Percentiles rank a stretch among this genome's conserved stretches.
Conservation (phyloP, 2,329 filamentous ascomycete species). For the Knoxdaviesia capensis region DNA sequence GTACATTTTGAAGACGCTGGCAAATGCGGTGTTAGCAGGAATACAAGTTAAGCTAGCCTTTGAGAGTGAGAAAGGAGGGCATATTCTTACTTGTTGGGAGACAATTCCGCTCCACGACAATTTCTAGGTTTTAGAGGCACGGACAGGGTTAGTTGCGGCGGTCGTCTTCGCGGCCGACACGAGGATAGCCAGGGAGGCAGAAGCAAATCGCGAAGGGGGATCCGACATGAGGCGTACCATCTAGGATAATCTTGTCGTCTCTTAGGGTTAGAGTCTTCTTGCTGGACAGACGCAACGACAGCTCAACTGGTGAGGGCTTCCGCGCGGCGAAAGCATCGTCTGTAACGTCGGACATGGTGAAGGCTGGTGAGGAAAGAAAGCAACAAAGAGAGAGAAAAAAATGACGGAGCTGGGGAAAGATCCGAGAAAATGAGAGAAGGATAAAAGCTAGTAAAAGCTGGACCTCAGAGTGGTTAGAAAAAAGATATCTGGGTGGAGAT, state of each 20-base stretch:
- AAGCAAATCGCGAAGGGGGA: too few relatives aligned
- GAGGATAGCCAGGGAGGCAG: too few relatives aligned
- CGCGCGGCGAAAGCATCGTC: neutral
- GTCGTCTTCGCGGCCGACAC: too few relatives aligned
- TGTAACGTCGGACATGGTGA: neutral
- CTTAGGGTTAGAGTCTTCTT: conserved; percentile 6
- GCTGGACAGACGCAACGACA: conserved; percentile 5
- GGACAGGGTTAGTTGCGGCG: too few relatives aligned
- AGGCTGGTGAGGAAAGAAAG: neutral
- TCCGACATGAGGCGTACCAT: conserved; percentile 6
- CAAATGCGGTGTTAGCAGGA: too few relatives aligned
- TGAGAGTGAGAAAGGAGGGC: too few relatives aligned
- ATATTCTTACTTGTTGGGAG: too few relatives aligned
- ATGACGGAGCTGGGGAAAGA: neutral
- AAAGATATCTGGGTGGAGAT: neutral
- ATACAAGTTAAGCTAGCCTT: too few relatives aligned
- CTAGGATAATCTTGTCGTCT: conserved; percentile 6
- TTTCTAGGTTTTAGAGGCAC: too few relatives aligned
- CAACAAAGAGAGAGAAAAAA: neutral
- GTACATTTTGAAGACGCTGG: too few relatives aligned
- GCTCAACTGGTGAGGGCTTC: neutral
- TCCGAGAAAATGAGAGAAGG: neutral
- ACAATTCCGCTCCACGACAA: too few relatives aligned
- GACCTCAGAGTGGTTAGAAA: neutral
- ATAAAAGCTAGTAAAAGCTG: neutral